Evolutionary conservation across 2,329 filamentous ascomycete species (phyloP).

Genomic region (Rhynchosporium agropyri): DNA sequence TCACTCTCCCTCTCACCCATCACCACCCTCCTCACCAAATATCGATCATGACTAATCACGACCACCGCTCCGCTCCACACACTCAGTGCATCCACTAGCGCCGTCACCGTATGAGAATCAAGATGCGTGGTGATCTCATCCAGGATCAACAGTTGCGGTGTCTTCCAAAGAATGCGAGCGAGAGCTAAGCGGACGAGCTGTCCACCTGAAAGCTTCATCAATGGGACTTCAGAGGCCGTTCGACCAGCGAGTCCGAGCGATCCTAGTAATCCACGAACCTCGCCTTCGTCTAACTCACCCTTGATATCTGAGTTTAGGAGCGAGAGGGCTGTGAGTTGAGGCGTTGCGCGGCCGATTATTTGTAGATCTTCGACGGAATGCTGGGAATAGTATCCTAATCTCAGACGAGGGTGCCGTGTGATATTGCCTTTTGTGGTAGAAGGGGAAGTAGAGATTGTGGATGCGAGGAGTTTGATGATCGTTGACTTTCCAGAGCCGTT

Average conservation of each 20-base stretch:
- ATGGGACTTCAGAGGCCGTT: slow-evolving; percentile 71
- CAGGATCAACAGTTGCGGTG: slow-evolving; percentile 91
- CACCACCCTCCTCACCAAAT: slow-evolving; percentile 74
- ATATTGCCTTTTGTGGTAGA: slow-evolving; percentile 63
- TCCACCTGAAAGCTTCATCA: slow-evolving; percentile 75
- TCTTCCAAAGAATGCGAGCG: slow-evolving; percentile 94
- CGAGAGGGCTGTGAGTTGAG: slow-evolving; percentile 63
- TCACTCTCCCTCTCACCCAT: slow-evolving; percentile 58
- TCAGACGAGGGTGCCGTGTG: slow-evolving; percentile 67
- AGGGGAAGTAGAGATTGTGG: slow-evolving; percentile 57
- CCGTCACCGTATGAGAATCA: slow-evolving; percentile 78
- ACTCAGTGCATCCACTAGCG: slow-evolving; percentile 66
- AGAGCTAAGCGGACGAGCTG: slow-evolving; percentile 85
- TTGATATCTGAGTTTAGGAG: slow-evolving; percentile 61
- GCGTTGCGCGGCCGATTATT: slow-evolving; percentile 50
- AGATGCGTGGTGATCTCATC: slow-evolving; percentile 96
- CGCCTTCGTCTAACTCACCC: slow-evolving; percentile 63
- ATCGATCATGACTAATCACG: slow-evolving; percentile 80
- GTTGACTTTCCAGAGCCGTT: slow-evolving; percentile 86
- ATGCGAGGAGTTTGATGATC: slow-evolving; percentile 70
- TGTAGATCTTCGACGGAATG: slow-evolving; percentile 74
- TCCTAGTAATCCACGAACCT: slow-evolving; percentile 66
- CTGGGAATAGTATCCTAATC: slow-evolving; percentile 78
- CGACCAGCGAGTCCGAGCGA: slow-evolving; percentile 71
- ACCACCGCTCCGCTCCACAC: slow-evolving; percentile 75